Evolutionary conservation across 495 filamentous ascomycete species (phyloP).

Genomic region (Cercophora newfieldiana): DNA sequence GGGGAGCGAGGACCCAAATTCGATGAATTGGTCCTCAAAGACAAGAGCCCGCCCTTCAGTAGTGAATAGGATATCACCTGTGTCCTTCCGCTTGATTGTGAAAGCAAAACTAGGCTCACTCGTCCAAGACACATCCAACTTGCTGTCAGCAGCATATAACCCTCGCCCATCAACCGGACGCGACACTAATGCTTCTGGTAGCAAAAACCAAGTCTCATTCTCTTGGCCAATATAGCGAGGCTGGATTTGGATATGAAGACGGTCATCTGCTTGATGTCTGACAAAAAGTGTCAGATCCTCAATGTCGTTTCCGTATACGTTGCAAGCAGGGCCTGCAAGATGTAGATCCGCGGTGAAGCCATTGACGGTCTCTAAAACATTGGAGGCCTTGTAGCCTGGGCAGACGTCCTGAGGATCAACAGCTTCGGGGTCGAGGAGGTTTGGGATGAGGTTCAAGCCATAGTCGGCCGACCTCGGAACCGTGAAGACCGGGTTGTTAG

Average conservation of each 20-base stretch:
- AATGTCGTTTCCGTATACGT: slow-evolving; percentile 72
- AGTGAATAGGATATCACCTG: slow-evolving; percentile 70
- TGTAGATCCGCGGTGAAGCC: slow-evolving; percentile 63
- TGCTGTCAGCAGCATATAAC: slow-evolving; percentile 33
- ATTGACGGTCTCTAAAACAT: slow-evolving; percentile 51
- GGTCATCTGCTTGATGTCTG: slow-evolving; percentile 68
- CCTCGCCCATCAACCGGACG: slow-evolving; percentile 51
- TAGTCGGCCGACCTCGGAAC: slow-evolving; percentile 57
- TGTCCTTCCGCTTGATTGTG: slow-evolving; percentile 60
- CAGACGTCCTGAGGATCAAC: slow-evolving; percentile 71
- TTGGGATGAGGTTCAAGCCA: slow-evolving; percentile 64
- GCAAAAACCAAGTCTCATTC: slow-evolving; percentile 67
- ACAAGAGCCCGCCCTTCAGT: slow-evolving; percentile 67
- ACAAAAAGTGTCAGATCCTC: slow-evolving; percentile 63
- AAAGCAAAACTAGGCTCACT: slow-evolving; percentile 76
- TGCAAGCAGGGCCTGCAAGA: slow-evolving; percentile 67
- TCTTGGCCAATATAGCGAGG: slow-evolving; percentile 63
- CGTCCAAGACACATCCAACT: slow-evolving; percentile 61
- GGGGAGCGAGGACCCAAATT: slow-evolving; percentile 70
- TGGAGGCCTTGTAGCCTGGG: slow-evolving; percentile 70
- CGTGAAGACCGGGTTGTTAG: slow-evolving; percentile 27
- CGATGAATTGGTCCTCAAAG: slow-evolving; percentile 81
- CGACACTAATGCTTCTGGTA: slow-evolving; percentile 64
- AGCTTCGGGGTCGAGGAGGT: slow-evolving; percentile 71
- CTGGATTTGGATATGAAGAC: slow-evolving; percentile 76